A percentile compares a stretch with the other conserved stretches of the same genome.
These are phyloP conservation scores for Torrubiellomyces zombiae DNA, from an alignment of 2,329 filamentous ascomycete species.

Conservation along the genomic window DNA sequence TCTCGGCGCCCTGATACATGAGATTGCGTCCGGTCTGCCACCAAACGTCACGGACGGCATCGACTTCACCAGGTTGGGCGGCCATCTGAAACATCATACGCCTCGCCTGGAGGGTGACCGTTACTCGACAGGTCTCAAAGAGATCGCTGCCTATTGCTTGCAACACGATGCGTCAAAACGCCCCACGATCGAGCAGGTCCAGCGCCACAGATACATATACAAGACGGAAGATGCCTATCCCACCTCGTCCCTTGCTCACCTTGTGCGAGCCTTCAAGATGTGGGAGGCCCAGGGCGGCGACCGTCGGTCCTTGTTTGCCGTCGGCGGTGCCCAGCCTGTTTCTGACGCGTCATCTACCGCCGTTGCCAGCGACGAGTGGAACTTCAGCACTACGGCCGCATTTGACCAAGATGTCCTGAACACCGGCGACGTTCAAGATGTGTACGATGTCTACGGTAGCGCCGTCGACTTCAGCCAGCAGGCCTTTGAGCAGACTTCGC, in stretches of 20 bases:
- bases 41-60: constrained; percentile 46
- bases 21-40: constrained; percentile 64
- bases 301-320: constrained; percentile 46
- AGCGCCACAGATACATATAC: constrained; percentile 52
- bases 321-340: constrained; percentile 39
- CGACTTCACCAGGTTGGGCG: constrained; percentile 31
- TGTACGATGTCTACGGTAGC: constrained; percentile 44
- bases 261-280: constrained; percentile 55
- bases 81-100: constrained; percentile 40
- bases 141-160: constrained; percentile 58
- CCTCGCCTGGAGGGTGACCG: constrained; percentile 55
- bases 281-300: constrained; percentile 64
- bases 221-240: constrained; percentile 48
- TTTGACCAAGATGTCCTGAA: constrained; percentile 42
- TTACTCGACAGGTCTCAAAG: constrained; percentile 52
- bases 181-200: constrained; percentile 51
- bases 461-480: constrained; percentile 34
- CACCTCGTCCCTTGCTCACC: constrained; percentile 41
- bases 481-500: constrained; percentile 31
- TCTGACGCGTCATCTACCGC: constrained; percentile 25
- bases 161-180: constrained; percentile 50
- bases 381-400: constrained; percentile 48
- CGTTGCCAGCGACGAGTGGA: constrained; percentile 44
- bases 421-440: constrained; percentile 36
- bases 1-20: constrained; percentile 64